Conservation (phyloP, 2,329 filamentous ascomycete genomes). For the Aspergillus sp. region DNA sequence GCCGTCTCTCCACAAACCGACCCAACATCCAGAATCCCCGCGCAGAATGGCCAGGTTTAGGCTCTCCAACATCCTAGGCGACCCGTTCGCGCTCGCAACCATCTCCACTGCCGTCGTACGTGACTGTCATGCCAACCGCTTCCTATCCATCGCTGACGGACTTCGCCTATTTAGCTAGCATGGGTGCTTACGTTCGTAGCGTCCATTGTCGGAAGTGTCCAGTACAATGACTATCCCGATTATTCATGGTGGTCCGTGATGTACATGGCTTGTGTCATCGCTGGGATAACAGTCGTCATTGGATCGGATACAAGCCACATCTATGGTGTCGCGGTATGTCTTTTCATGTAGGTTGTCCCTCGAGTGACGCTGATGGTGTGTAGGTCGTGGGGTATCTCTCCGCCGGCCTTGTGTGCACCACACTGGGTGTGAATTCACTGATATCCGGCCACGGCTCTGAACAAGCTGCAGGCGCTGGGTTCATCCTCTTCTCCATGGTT, state of each 20-base stretch:
- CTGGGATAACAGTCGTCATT: conserved; percentile 71
- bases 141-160: conserved; percentile 3
- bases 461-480: conserved; percentile 83
- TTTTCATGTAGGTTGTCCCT: not conserved
- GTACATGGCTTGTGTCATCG: conserved; percentile 75
- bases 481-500: conserved; percentile 89
- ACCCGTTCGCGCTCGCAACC: conserved; percentile 91
- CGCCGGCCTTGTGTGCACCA: conserved; percentile 73
- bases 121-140: conserved; percentile 14
- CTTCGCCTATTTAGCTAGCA: conserved; percentile 56
- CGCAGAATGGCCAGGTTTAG: conserved; percentile 50
- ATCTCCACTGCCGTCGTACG: conserved; percentile 84
- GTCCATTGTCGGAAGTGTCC: conserved; percentile 62
- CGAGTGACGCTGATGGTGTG: conserved; percentile 16
- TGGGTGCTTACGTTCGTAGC: conserved; percentile 90
- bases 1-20: conserved; percentile 13
- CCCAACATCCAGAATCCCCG: conserved; percentile 10
- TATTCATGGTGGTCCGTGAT: conserved; percentile 88
- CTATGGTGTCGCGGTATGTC: conserved; percentile 72
- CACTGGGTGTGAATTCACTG: conserved; percentile 74
- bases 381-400: conserved; percentile 76
- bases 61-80: conserved; percentile 83
- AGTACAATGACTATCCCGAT: conserved; percentile 55
- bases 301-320: conserved; percentile 75
- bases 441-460: conserved; percentile 66